Conservation (phyloP, 2,329 filamentous ascomycete genomes). For the Botrytis fragariae region DNA sequence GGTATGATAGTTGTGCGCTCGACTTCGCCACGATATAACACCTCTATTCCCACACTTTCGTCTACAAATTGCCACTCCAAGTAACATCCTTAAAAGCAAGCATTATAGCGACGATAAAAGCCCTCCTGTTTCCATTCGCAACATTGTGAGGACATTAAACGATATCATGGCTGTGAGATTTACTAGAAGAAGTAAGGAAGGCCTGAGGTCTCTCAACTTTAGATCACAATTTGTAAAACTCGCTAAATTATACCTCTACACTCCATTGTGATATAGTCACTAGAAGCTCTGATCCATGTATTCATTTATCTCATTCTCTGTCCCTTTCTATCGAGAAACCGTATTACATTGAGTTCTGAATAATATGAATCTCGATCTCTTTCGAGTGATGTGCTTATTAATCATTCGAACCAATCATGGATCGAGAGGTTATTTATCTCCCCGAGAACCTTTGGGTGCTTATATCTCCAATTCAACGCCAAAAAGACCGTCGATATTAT, state of each 20-base stretch:
- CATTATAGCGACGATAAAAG: not conserved
- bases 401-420: too few species aligned
- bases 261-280: not conserved
- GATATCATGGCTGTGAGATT: not conserved
- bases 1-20: not conserved
- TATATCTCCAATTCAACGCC: too few species aligned
- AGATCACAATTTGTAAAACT: not conserved
- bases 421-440: too few species aligned
- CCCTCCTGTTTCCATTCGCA: not conserved
- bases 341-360: too few species aligned
- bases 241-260: not conserved
- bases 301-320: too few species aligned
- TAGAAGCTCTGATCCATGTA: too few species aligned
- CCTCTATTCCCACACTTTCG: not conserved
- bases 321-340: too few species aligned
- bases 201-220: not conserved
- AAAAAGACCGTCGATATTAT: too few species aligned
- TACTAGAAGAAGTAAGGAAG: not conserved
- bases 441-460: too few species aligned
- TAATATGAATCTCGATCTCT: too few species aligned
- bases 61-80: not conserved
- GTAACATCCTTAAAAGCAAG: fast-evolving
- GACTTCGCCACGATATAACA: fast-evolving
- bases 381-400: too few species aligned
- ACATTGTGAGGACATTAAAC: not conserved